A percentile compares a stretch with the other conserved stretches of the same genome.
Conservation (phyloP, 768 basidiomycete species). For the Amyloporia xantha region DNA sequence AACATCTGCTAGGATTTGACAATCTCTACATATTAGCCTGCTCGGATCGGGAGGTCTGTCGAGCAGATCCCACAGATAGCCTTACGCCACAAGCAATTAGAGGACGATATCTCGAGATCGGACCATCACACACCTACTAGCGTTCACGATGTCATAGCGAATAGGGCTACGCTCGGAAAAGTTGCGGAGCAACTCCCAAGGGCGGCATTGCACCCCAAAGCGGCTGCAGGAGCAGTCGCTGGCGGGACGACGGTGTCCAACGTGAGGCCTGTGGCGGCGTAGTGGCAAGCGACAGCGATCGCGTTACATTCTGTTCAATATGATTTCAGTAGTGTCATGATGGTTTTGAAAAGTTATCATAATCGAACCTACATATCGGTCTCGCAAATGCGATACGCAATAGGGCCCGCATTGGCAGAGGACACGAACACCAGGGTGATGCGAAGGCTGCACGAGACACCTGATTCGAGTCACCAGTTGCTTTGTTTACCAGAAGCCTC, state of each 20-base stretch:
- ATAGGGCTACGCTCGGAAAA: slow-evolving; percentile 30
- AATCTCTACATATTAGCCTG: no score
- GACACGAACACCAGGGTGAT: slow-evolving; percentile 1
- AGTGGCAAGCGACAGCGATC: slow-evolving; percentile 37
- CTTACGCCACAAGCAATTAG: no score
- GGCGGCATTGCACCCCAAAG: slow-evolving; percentile 36
- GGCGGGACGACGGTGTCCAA: slow-evolving; percentile 39
- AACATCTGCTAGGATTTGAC: slow-evolving; percentile 15
- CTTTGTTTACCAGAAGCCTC: no score
- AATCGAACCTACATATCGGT: slow-evolving; percentile 30
- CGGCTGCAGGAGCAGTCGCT: slow-evolving; percentile 29
- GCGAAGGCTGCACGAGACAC: slow-evolving; percentile 3
- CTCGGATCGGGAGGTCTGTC: no score
- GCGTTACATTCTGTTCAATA: slow-evolving; percentile 27
- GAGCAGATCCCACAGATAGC: no score
- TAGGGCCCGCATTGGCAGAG: slow-evolving; percentile 22
- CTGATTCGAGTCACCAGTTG: no score
- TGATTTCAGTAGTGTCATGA: slow-evolving; percentile 14
- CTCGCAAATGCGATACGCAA: slow-evolving; percentile 37
- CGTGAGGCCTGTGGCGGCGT: slow-evolving; percentile 32
- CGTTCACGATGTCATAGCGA: slow-evolving; percentile 31
- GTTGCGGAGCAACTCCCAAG: slow-evolving; percentile 36
- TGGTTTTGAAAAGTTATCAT: no score
- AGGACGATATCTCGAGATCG: no score
- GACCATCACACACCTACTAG: no score